phyloP scores from a whole-genome alignment of 208 protist species.

The Acanthamoeba pearcei region DNA sequence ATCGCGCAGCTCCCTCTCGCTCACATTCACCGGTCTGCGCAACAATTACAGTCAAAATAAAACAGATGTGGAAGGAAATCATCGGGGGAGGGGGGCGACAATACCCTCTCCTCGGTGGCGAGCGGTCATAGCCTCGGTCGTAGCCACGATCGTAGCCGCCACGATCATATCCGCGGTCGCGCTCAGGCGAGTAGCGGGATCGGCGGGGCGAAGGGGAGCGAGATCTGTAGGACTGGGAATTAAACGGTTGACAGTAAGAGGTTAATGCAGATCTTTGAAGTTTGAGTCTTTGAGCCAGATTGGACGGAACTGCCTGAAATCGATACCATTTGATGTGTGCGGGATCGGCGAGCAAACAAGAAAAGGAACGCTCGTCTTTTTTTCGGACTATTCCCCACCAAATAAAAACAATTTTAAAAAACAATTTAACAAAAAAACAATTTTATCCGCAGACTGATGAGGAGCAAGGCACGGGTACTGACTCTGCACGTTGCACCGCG shows the following conservation, averaged over 20 bases:
- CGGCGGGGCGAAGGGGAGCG: slow-evolving; percentile 53
- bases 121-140: slow-evolving; percentile 45
- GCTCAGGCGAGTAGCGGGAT: slow-evolving; percentile 55
- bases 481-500: background rate
- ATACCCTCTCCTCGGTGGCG: slow-evolving; percentile 59
- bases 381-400: too few relatives aligned
- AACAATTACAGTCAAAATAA: background rate
- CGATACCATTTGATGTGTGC: too few relatives aligned
- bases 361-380: too few relatives aligned
- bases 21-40: background rate
- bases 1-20: slow-evolving; percentile 76
- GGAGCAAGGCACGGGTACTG: background rate
- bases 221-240: slow-evolving; percentile 51
- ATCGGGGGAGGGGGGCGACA: background rate
- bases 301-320: background rate
- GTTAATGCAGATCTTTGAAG: background rate
- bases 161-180: background rate
- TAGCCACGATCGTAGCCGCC: background rate
- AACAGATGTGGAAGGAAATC: background rate
- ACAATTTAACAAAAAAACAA: too few relatives aligned
- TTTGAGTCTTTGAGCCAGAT: background rate
- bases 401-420: too few relatives aligned
- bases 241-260: background rate
- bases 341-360: too few relatives aligned
- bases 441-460: too few relatives aligned